Evolutionary conservation across 78 protist species (phyloP).

Genomic region (Paulinella micropora): DNA sequence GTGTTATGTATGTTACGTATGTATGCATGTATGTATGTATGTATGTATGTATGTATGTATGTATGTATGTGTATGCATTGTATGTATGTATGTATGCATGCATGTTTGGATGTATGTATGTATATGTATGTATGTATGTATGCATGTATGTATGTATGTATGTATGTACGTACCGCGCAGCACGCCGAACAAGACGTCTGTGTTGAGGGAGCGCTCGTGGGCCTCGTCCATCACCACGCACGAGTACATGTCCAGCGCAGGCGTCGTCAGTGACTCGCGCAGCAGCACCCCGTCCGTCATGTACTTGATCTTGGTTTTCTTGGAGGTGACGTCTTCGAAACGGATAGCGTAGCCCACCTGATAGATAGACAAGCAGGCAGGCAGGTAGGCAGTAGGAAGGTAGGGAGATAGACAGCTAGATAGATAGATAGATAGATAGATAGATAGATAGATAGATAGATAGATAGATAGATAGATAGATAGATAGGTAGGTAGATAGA

Average conservation of each 20-base stretch:
- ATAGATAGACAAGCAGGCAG: too few relatives aligned
- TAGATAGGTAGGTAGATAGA: too few relatives aligned
- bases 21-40: neutral
- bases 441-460: neutral
- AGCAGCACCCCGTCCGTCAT: constrained; percentile 87
- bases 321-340: constrained; percentile 82
- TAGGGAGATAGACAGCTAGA: neutral
- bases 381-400: constrained; percentile 31
- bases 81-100: neutral
- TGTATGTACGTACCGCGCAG: too few relatives aligned
- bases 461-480: neutral
- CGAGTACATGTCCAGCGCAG: constrained; percentile 9
- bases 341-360: constrained; percentile 93
- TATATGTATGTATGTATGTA: neutral
- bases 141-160: too few relatives aligned
- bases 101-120: neutral
- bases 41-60: neutral
- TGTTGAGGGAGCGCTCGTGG: constrained; percentile 70
- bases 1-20: neutral
- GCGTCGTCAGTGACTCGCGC: constrained; percentile 71
- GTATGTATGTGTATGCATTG: neutral
- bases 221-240: constrained; percentile 89
- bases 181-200: constrained; percentile 9
- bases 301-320: constrained; percentile 79
- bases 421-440: neutral